Conservation (phyloP, 768 basidiomycete genomes). For the Mycena galericulata region DNA sequence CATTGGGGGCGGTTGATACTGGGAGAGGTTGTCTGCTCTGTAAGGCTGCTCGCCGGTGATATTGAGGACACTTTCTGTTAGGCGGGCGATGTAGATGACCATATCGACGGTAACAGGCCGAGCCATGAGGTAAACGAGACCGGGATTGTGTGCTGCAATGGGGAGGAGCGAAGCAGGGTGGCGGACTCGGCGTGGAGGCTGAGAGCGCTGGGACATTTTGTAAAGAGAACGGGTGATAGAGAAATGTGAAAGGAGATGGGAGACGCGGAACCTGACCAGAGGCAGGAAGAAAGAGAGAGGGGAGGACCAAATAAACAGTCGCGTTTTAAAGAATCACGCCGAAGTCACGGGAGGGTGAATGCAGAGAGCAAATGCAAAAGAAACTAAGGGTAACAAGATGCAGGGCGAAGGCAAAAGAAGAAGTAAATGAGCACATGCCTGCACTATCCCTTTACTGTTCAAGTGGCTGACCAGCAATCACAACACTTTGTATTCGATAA, state of each 20-base stretch:
- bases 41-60: slow-evolving; percentile 65
- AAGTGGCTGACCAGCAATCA: background rate
- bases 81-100: slow-evolving; percentile 86
- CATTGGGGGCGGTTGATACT: slow-evolving; percentile 36
- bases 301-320: slow-evolving; percentile 27
- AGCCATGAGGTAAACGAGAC: slow-evolving; percentile 82
- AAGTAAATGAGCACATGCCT: background rate
- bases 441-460: background rate
- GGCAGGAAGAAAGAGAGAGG: slow-evolving; percentile 27
- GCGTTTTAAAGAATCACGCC: background rate
- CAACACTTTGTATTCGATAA: background rate
- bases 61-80: slow-evolving; percentile 80
- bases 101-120: slow-evolving; percentile 86
- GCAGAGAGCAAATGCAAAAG: background rate
- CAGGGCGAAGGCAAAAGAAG: slow-evolving; percentile 6
- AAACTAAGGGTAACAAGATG: no score
- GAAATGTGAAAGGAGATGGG: slow-evolving; percentile 31
- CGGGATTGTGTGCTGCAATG: slow-evolving; percentile 79
- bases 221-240: slow-evolving; percentile 40
- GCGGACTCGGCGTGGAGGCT: slow-evolving; percentile 38
- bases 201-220: slow-evolving; percentile 35
- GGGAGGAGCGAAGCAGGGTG: slow-evolving; percentile 90
- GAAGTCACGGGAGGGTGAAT: slow-evolving; percentile 30
- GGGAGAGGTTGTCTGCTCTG: slow-evolving; percentile 46
- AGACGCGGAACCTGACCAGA: slow-evolving; percentile 38